Evolutionary conservation across 192 early-diverging fungal species (phyloP), one percentile per base, ranked within the genome.

Genomic region (Coemansia sp.): DNA sequence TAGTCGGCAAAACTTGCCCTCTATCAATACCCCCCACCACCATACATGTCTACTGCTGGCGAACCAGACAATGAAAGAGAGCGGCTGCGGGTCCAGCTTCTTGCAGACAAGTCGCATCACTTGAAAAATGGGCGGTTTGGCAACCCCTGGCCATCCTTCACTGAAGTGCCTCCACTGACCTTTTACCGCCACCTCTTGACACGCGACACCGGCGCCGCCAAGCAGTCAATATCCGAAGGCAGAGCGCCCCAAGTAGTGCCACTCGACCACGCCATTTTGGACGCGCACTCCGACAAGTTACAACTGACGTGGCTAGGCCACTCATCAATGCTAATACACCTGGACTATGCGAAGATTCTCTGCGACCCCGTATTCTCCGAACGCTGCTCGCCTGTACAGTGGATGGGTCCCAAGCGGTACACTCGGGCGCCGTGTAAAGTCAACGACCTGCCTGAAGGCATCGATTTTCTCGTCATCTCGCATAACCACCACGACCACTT

Each of bases 401-500:
- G 78, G 46, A 77, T 84, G 3, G 93, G 92, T 1, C 91, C 90
- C 12, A 89, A 89, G 69, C 87, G 93, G 14, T 83, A 77, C 68
- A 90, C 86, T 0, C 78, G 78, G 29, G 86, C 89, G 3, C 90
- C 93, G 2, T 90, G 88, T 69, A 72, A 80, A 29, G 70, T 94
- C 8, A 80, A 75, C 9, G 90, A 90, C 14, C 69, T 94, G 23
- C 89, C 91, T 0, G 25, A 55, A n/a, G 78, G 80, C 5, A 84
- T 94, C 44, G 92, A 94, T 55, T 82, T 86, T 3, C 88, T 95
- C 8, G 77, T 94, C 7, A 87, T 95, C 38, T 89, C 86, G 38
- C 94, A 96, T 71, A 94, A 94, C 74, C 94, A 96, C 71, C 94
- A 94, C 74, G 94, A 94, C 71, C 93, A 94, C 64, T 67, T 94